Conservation (phyloP, 495 filamentous ascomycete species). For the Neurospora tetrasperma region DNA sequence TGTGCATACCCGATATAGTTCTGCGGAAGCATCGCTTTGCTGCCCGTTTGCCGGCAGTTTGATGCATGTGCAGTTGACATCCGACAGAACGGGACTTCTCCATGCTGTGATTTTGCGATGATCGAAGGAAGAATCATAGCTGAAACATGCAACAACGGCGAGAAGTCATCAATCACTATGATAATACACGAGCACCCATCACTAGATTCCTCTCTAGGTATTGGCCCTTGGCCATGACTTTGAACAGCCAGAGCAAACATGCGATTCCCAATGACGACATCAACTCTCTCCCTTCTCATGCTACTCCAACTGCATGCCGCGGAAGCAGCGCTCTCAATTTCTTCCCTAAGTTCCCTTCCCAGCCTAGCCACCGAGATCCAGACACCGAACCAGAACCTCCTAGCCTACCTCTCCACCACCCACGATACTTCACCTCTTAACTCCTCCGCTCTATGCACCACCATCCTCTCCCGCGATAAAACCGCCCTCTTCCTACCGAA, state of each 20-base stretch:
- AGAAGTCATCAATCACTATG: neutral
- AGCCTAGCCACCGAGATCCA: neutral
- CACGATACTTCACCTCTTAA: neutral
- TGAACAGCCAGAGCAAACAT: neutral
- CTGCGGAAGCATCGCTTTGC: neutral
- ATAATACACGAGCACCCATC: neutral
- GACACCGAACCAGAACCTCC: neutral
- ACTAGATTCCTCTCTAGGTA: neutral
- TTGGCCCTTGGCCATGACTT: neutral
- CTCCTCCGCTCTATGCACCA: neutral
- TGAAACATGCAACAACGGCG: neutral
- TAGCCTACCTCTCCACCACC: neutral
- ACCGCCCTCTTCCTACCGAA: neutral
- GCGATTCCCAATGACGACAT: neutral
- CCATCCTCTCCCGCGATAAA: neutral
- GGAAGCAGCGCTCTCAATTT: neutral
- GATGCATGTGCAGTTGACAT: neutral
- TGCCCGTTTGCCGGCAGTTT: neutral
- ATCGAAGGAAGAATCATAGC: neutral
- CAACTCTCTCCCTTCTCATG: neutral
- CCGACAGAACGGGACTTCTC: neutral
- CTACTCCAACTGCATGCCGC: neutral
- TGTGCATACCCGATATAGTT: neutral
- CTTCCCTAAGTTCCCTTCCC: neutral
- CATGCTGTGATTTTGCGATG: neutral